Evolutionary conservation across 805 yeast species (phyloP).

Genomic region (Candida arabinofermentans): DNA sequence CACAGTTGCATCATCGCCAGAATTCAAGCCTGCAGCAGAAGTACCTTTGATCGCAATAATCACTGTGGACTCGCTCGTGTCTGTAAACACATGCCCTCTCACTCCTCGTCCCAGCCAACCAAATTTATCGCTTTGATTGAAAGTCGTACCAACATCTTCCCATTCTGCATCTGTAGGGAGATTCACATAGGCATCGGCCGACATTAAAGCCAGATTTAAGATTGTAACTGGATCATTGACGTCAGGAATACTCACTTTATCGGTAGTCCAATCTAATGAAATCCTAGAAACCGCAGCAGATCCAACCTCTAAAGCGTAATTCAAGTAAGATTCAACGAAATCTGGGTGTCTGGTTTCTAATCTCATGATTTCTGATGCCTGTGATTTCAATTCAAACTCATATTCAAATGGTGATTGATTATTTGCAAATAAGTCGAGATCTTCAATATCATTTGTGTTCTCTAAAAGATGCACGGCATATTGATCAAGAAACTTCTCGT

Average conservation of each 20-base stretch:
- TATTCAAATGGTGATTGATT: slow-evolving; percentile 17
- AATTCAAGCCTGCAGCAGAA: slow-evolving; percentile 67
- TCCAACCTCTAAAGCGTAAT: slow-evolving; percentile 46
- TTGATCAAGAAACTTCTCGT: slow-evolving; percentile 7
- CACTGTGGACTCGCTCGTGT: slow-evolving; percentile 49
- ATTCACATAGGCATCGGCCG: slow-evolving; percentile 87
- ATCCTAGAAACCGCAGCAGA: slow-evolving; percentile 35
- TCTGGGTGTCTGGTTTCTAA: slow-evolving; percentile 50
- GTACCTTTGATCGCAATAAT: slow-evolving; percentile 90
- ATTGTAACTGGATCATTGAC: slow-evolving; percentile 70
- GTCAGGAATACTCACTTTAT: slow-evolving; percentile 60
- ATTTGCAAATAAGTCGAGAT: slow-evolving; percentile 1
- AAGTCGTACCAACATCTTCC: slow-evolving; percentile 53
- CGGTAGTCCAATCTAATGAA: slow-evolving; percentile 62
- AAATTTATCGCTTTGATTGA: slow-evolving; percentile 54
- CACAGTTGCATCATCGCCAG: slow-evolving; percentile 58
- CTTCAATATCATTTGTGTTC: slow-evolving; percentile 3
- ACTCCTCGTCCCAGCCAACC: slow-evolving; percentile 89
- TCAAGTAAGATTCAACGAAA: slow-evolving; percentile 61
- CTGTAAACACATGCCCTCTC: slow-evolving; percentile 85
- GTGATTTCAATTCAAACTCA: slow-evolving; percentile 15
- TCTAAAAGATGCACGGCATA: slow-evolving; percentile 1
- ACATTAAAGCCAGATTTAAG: slow-evolving; percentile 72
- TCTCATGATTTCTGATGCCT: slow-evolving; percentile 28
- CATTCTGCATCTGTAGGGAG: slow-evolving; percentile 79